These are phyloP conservation scores for Penicillium oxalicum DNA, from an alignment of 2,329 filamentous ascomycete genomes.

Conservation along the genomic window DNA sequence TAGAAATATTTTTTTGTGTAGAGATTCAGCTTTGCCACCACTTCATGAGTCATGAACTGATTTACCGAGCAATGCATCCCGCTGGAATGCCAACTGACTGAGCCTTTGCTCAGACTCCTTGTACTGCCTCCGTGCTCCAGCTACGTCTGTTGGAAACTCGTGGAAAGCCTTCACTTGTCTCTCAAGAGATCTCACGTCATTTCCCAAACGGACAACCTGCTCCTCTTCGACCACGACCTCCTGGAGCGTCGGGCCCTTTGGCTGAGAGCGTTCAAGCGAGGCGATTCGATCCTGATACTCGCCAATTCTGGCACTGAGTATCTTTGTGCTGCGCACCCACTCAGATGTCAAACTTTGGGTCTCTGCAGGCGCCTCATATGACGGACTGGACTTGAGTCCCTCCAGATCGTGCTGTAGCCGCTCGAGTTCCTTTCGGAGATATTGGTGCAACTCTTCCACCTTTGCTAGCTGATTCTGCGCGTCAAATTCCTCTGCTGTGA, in stretches of 20 bases:
- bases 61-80: constrained; percentile 64
- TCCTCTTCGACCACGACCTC: constrained; percentile 55
- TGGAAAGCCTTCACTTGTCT: constrained; percentile 62
- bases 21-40: too few species aligned
- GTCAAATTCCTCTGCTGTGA: constrained; percentile 51
- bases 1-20: too few species aligned
- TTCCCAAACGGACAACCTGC: constrained; percentile 52
- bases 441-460: constrained; percentile 51
- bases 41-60: constrained; percentile 40
- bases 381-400: constrained; percentile 27
- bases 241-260: constrained; percentile 35
- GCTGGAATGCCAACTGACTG: constrained; percentile 52
- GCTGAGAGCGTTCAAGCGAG: constrained; percentile 32
- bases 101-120: constrained; percentile 62
- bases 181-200: constrained; percentile 59
- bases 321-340: constrained; percentile 63
- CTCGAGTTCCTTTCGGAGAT: constrained; percentile 50
- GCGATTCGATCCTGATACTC: constrained; percentile 58
- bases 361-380: constrained; percentile 51
- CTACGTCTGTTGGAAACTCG: constrained; percentile 64
- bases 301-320: constrained; percentile 58
- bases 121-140: constrained; percentile 64
- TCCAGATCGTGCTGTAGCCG: constrained; percentile 26
- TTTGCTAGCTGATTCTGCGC: constrained; percentile 52
- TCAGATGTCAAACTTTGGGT: constrained; percentile 68